Evolutionary conservation across 371 early-diverging fungal genomes (phyloP), one percentile per base, ranked within the genome.

Genomic region (Rhizopus microsporus): DNA sequence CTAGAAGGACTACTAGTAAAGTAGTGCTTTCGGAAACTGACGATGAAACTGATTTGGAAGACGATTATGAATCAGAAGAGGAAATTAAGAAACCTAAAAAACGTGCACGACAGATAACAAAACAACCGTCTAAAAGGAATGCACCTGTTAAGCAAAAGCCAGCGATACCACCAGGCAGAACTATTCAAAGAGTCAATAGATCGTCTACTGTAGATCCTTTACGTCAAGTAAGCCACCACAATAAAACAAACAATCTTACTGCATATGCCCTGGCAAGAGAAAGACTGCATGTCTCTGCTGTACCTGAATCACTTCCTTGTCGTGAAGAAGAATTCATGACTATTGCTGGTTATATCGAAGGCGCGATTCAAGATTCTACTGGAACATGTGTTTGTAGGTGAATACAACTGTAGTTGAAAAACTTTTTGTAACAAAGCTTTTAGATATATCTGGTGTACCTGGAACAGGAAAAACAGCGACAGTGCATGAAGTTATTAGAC

Each of bases 401-500:
- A 3, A 1, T 23, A 17, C n/a, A 6, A 12, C 9, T 39, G 5
- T 38, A 1, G 5, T 10, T 16, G 29, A 5, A 5, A 43, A 15
- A 17, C n/a, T 47, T 2, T 51, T 40, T 37, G n/a, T 37, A 45
- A 33, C 3, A 10, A 43, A 23, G 23, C 23, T 2, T 51, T 35
- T 61, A 88, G 87, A 96, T 68, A 90, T 98, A 13, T 92, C 95
- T n/a, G 97, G 97, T 4, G 94, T 96, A 0, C 97, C 97, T 0
- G 99, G 99, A 1, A 97, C 99, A 4, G 99, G 99, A 40, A 99
- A 99, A 71, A 99, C 99, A 0, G 98, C 96, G 0, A 97, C 98
- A 0, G 92, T 98, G 0, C 80, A 86, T 13, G 90, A 90, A 66
- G 94, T 93, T 0, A 86, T 99, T 31, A 80, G 88, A 7, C 75